phyloP scores from a whole-genome alignment of 257 asterid species.

The Solanum chilense region DNA sequence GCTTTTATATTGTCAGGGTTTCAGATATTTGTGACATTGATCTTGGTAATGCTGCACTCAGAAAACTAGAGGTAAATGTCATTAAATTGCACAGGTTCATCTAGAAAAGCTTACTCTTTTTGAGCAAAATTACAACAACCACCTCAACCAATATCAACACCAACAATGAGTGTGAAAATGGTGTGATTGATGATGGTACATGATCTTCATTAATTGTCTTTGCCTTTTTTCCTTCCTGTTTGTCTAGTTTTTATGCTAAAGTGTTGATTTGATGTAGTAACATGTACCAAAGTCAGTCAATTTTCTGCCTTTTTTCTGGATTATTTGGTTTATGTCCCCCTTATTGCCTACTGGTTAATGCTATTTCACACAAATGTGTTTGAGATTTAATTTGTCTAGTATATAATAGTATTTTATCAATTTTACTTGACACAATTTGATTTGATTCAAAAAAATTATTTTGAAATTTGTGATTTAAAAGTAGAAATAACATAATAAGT shows the following conservation, averaged over 20 bases:
- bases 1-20: constrained; percentile 40
- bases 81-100: constrained; percentile 31
- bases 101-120: constrained; percentile 7
- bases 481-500: fast-evolving
- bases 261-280: not conserved
- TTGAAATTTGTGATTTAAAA: not conserved
- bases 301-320: not conserved
- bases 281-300: not conserved
- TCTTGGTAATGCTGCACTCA: constrained; percentile 47
- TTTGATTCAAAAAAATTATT: too few relatives aligned
- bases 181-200: constrained; percentile 2
- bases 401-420: fast-evolving
- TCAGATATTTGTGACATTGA: constrained; percentile 53
- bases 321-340: not conserved
- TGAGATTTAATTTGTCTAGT: not conserved
- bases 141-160: not conserved
- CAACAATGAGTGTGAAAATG: not conserved
- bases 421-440: not conserved
- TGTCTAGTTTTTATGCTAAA: not conserved
- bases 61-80: constrained; percentile 45
- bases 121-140: not conserved
- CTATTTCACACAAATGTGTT: not conserved
- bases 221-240: not conserved
- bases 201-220: not conserved
- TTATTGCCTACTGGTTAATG: not conserved